A percentile compares a stretch with the other conserved stretches of the same genome.
Conservation (phyloP, 75 land plant genomes). For the Cryptomeria japonica region DNA sequence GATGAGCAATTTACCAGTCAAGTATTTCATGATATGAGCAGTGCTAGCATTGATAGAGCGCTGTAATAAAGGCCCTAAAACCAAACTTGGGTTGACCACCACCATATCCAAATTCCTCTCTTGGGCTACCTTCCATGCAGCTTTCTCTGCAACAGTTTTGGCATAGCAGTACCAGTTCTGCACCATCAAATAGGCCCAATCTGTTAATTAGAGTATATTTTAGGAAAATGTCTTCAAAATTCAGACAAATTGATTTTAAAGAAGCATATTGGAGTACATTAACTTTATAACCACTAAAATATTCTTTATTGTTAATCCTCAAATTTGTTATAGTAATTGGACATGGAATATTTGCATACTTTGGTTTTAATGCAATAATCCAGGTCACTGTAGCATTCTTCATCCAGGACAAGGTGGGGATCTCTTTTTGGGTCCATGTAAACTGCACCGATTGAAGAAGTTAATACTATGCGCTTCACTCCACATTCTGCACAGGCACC, state of each 20-base stretch:
- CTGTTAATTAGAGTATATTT: too few relatives aligned
- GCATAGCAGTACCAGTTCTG: slow-evolving; percentile 5
- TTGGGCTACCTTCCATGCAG: slow-evolving; percentile 41
- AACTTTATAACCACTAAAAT: too few relatives aligned
- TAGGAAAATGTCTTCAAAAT: too few relatives aligned
- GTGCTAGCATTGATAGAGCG: slow-evolving; percentile 20
- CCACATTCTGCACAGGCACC: slow-evolving; percentile 24
- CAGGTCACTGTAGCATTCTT: slow-evolving; percentile 48
- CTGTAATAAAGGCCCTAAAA: slow-evolving; percentile 61
- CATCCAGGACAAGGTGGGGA: slow-evolving; percentile 26
- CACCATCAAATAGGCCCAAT: neutral
- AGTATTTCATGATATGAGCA: too few relatives aligned
- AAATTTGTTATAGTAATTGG: too few relatives aligned
- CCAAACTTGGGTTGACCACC: slow-evolving; percentile 33
- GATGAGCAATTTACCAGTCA: too few relatives aligned
- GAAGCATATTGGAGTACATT: too few relatives aligned
- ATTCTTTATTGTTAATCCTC: too few relatives aligned
- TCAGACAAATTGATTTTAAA: too few relatives aligned
- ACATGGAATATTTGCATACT: slow-evolving; percentile 2
- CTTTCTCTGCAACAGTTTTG: slow-evolving; percentile 48
- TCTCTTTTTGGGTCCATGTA: slow-evolving; percentile 32
- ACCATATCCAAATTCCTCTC: slow-evolving; percentile 12
- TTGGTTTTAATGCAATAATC: slow-evolving; percentile 35
- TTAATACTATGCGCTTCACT: slow-evolving; percentile 44
- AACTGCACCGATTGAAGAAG: slow-evolving; percentile 50